These are phyloP conservation scores for Lumnitzera littorea DNA, from an alignment of 345 rosid species.

Conservation along the genomic window DNA sequence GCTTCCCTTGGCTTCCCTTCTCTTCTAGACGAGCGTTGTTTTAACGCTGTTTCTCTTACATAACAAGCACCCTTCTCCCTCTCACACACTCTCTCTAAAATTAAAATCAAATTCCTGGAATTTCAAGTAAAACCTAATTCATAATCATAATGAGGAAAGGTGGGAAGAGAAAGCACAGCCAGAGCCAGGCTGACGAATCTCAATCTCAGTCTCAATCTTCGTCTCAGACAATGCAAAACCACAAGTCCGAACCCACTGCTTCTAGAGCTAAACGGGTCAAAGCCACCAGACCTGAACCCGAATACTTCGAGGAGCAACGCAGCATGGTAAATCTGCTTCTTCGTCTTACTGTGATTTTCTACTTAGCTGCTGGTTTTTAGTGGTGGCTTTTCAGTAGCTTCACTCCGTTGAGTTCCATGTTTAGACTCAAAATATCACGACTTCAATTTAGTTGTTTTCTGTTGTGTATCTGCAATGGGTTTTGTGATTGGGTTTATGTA, in stretches of 20 bases:
- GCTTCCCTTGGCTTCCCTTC: too few relatives aligned
- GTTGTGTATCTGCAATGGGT: too few relatives aligned
- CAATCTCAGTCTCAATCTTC: conserved; percentile 9
- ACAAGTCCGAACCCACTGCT: conserved; percentile 24
- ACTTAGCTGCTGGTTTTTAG: neutral
- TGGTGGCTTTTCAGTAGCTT: neutral
- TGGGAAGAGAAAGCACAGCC: conserved; percentile 16
- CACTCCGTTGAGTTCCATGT: too few relatives aligned
- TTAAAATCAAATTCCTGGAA: too few relatives aligned
- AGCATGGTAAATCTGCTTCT: conserved; percentile 49
- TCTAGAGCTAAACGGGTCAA: conserved; percentile 45
- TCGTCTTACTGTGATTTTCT: neutral
- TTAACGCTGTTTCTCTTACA: too few relatives aligned
- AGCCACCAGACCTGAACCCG: conserved; percentile 55
- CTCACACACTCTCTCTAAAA: too few relatives aligned
- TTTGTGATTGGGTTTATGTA: too few relatives aligned
- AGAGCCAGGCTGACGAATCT: conserved; percentile 20
- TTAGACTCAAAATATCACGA: too few relatives aligned
- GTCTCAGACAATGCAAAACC: conserved; percentile 6
- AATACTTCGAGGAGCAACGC: conserved; percentile 79
- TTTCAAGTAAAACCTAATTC: too few relatives aligned
- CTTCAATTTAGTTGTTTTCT: too few relatives aligned
- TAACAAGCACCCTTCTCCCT: too few relatives aligned
- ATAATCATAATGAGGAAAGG: conserved; percentile 10
- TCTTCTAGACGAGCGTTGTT: too few relatives aligned